Evolutionary conservation across 257 asterid species (phyloP).

Genomic region (Hygrophila difformis): DNA sequence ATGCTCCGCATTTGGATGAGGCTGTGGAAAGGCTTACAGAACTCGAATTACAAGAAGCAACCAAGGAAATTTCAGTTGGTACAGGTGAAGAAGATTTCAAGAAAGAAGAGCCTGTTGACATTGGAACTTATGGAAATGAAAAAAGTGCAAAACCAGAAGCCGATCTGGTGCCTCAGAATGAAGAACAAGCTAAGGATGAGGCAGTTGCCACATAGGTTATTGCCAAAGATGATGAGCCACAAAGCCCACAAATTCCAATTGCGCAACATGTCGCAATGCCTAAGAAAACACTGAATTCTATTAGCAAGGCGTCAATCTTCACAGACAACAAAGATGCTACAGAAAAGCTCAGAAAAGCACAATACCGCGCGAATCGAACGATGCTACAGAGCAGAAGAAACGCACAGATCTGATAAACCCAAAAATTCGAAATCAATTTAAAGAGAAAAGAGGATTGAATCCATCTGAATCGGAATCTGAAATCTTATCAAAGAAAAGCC

Average conservation of each 20-base stretch:
- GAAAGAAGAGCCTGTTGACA: constrained; percentile 1
- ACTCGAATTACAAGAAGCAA: constrained; percentile 9
- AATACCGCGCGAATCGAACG: too few relatives aligned
- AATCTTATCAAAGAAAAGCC: too few relatives aligned
- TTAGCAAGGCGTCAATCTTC: constrained; percentile 17
- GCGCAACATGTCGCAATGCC: constrained; percentile 23
- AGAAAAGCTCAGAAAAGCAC: too few relatives aligned
- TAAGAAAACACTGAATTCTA: too few relatives aligned
- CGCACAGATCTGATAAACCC: too few relatives aligned
- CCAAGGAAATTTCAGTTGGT: not conserved
- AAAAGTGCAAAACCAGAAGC: constrained; percentile 10
- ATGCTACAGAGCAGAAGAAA: too few relatives aligned
- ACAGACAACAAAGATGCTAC: constrained; percentile 58
- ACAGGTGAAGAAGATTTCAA: not conserved
- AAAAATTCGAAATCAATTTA: too few relatives aligned
- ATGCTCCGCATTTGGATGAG: constrained; percentile 1
- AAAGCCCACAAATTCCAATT: not conserved
- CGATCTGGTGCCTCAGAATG: not conserved
- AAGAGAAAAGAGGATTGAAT: too few relatives aligned
- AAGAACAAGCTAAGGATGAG: too few relatives aligned
- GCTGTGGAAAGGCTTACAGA: constrained; percentile 6
- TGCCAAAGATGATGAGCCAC: too few relatives aligned
- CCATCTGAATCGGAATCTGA: too few relatives aligned
- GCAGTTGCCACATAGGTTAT: not conserved
- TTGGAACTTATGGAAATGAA: constrained; percentile 12